phyloP scores from a whole-genome alignment of 257 asterid species.

The Oldenlandia corymbosa region DNA sequence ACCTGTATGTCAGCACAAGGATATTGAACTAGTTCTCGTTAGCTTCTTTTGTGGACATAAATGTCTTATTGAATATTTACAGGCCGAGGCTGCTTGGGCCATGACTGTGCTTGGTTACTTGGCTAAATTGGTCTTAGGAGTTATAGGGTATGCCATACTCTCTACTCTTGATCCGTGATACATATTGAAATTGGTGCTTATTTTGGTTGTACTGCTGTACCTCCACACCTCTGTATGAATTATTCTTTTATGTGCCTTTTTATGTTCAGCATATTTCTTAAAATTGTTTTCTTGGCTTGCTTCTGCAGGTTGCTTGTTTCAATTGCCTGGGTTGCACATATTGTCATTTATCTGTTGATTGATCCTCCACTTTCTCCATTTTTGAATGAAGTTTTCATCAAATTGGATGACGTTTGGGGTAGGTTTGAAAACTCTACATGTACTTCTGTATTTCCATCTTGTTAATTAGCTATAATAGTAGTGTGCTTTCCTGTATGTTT shows the following conservation, averaged over 20 bases:
- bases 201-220: neutral
- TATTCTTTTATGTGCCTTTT: neutral
- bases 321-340: slow-evolving; percentile 90
- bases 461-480: slow-evolving; percentile 9
- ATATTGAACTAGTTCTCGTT: neutral
- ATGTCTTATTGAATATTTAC: slow-evolving; percentile 20
- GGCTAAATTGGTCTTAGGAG: slow-evolving; percentile 80
- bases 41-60: neutral
- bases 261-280: neutral
- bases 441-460: slow-evolving; percentile 12
- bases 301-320: slow-evolving; percentile 84
- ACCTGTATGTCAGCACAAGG: neutral
- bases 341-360: slow-evolving; percentile 80
- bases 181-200: neutral
- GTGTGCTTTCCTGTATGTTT: neutral
- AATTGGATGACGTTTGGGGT: slow-evolving; percentile 94
- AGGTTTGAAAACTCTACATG: slow-evolving; percentile 17
- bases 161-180: slow-evolving; percentile 11
- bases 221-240: neutral
- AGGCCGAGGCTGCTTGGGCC: slow-evolving; percentile 99
- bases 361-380: slow-evolving; percentile 90
- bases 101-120: slow-evolving; percentile 93
- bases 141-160: slow-evolving; percentile 66
- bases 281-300: slow-evolving; percentile 10
- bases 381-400: slow-evolving; percentile 87